Evolutionary conservation across 768 basidiomycete genomes (phyloP).

Genomic region (Postia placenta): DNA sequence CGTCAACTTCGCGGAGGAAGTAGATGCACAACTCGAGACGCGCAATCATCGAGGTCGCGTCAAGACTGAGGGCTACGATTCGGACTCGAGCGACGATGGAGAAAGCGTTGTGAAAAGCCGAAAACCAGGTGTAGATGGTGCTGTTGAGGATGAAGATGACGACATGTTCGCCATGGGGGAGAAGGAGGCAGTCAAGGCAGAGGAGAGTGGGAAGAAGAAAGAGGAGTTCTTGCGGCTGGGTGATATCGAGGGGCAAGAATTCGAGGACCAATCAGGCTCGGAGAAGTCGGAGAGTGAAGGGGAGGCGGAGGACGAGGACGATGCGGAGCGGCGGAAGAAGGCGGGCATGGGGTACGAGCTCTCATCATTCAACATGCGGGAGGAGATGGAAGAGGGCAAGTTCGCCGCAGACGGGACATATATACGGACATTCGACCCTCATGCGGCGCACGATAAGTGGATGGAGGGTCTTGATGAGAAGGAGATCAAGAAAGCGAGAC

Average conservation of each 20-base stretch:
- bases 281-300: conserved; percentile 40
- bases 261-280: conserved; percentile 43
- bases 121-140: conserved; percentile 38
- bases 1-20: conserved; percentile 68
- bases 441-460: conserved; percentile 92
- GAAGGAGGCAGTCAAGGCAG: conserved; percentile 33
- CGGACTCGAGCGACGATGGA: conserved; percentile 91
- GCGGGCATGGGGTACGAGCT: conserved; percentile 91
- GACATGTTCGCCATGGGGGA: conserved; percentile 78
- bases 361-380: conserved; percentile 97
- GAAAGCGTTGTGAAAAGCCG: conserved; percentile 90
- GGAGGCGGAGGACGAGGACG: conserved; percentile 67
- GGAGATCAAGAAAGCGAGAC: conserved; percentile 78
- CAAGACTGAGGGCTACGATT: conserved; percentile 85
- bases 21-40: conserved; percentile 68
- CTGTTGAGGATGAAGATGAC: conserved; percentile 49
- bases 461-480: conserved; percentile 85
- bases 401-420: conserved; percentile 93
- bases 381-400: conserved; percentile 97
- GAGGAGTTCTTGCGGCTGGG: conserved; percentile 79
- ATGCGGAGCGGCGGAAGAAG: conserved; percentile 67
- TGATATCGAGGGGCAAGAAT: conserved; percentile 98
- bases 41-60: conserved; percentile 65
- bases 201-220: conserved; percentile 44
- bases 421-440: conserved; percentile 80